Conservation (phyloP, 2,329 filamentous ascomycete species). For the Aspergillus sp. region DNA sequence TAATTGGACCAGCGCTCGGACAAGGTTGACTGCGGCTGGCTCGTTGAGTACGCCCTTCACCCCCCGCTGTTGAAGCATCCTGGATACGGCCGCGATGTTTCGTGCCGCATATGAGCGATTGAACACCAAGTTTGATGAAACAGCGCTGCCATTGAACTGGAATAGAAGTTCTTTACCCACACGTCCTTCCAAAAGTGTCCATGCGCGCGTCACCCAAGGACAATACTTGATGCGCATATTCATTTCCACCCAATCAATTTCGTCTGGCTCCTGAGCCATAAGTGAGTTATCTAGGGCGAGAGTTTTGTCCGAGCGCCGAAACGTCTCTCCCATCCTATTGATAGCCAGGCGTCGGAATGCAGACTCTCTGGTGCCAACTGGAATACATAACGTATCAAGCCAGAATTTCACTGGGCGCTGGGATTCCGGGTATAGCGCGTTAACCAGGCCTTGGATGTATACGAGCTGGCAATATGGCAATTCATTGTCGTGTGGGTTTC, state of each 20-base stretch:
- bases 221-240: slow-evolving; percentile 1
- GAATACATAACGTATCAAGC: not conserved
- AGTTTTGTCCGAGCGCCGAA: not conserved
- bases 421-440: not conserved
- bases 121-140: not conserved
- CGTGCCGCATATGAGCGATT: not conserved
- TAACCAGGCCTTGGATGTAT: not conserved
- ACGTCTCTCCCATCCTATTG: not conserved
- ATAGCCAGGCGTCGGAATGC: not conserved
- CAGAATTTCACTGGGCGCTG: not conserved
- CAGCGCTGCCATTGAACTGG: not conserved
- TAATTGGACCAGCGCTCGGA: not conserved
- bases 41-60: not conserved
- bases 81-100: not conserved
- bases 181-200: not conserved
- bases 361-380: not conserved
- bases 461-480: not conserved
- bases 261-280: not conserved
- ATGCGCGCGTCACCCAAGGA: not conserved
- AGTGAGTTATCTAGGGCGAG: not conserved
- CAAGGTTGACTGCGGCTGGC: not conserved
- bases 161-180: not conserved
- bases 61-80: not conserved
- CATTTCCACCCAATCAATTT: not conserved
- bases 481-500: not conserved